phyloP scores from a whole-genome alignment of 2,329 filamentous ascomycete genomes.

The Neofusicoccum kwambonambiense region DNA sequence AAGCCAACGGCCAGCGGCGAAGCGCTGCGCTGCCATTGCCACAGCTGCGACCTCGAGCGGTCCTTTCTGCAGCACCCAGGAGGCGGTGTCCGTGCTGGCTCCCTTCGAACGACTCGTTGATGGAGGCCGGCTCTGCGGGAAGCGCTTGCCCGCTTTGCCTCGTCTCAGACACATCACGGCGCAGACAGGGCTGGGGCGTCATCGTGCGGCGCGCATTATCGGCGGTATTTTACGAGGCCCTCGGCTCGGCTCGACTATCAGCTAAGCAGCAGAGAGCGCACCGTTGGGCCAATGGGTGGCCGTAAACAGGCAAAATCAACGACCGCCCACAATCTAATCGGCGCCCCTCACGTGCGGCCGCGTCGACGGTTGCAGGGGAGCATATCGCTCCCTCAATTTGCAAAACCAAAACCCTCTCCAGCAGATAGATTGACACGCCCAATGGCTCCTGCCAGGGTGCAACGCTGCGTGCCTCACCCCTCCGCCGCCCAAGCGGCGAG shows the following conservation, averaged over 20 bases:
- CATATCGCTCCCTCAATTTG: slow-evolving; percentile 3
- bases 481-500: not conserved
- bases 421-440: slow-evolving; percentile 8
- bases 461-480: slow-evolving; percentile 7
- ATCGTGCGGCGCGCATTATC: slow-evolving; percentile 6
- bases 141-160: not conserved
- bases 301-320: slow-evolving; percentile 3
- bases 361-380: not conserved
- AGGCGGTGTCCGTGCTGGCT: slow-evolving; percentile 8
- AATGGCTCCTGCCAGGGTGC: not conserved
- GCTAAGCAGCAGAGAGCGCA: not conserved
- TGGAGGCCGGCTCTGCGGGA: not conserved
- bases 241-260: slow-evolving; percentile 18
- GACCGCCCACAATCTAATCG: not conserved
- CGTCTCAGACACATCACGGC: not conserved
- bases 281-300: slow-evolving; percentile 5
- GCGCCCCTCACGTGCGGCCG: not conserved
- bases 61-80: not conserved
- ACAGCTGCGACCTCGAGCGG: not conserved
- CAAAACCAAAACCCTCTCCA: not conserved
- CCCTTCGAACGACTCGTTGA: not conserved
- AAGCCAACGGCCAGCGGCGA: not conserved
- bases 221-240: slow-evolving; percentile 4
- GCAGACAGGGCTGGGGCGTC: not conserved
- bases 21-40: not conserved